phyloP scores from a whole-genome alignment of 768 basidiomycete species.

The Pleurotus eryngii region DNA sequence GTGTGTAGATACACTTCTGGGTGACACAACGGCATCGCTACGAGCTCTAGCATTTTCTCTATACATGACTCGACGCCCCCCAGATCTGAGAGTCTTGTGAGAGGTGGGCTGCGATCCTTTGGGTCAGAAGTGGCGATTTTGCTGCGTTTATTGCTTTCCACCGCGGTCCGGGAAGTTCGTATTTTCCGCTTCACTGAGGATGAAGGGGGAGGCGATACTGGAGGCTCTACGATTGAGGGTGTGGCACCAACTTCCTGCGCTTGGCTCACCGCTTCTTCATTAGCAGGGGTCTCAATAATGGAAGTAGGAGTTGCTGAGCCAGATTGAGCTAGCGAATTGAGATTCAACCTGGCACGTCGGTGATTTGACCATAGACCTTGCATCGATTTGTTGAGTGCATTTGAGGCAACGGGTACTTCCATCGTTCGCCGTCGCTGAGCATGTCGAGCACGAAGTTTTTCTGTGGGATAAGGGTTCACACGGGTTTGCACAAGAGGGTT shows the following conservation, averaged over 20 bases:
- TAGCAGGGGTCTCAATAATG: slow-evolving; percentile 14
- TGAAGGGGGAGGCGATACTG: slow-evolving; percentile 11
- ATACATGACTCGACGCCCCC: slow-evolving; percentile 85
- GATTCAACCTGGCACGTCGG: slow-evolving; percentile 60
- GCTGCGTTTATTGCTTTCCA: slow-evolving; percentile 56
- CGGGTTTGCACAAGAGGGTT: too few species aligned
- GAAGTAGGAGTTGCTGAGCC: slow-evolving; percentile 22
- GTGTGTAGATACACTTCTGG: slow-evolving; percentile 95
- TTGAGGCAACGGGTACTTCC: slow-evolving; percentile 31
- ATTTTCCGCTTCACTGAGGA: slow-evolving; percentile 58
- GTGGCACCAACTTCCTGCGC: slow-evolving; percentile 9
- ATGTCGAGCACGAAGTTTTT: too few species aligned
- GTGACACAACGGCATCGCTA: slow-evolving; percentile 91
- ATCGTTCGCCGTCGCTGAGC: not conserved
- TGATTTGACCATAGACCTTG: slow-evolving; percentile 76
- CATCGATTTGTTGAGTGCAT: slow-evolving; percentile 75
- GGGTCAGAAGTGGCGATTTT: slow-evolving; percentile 38
- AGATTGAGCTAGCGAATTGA: slow-evolving; percentile 45
- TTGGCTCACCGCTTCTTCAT: slow-evolving; percentile 18
- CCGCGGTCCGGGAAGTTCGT: slow-evolving; percentile 43
- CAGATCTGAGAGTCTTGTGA: slow-evolving; percentile 75
- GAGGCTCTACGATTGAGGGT: slow-evolving; percentile 6
- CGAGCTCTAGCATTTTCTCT: slow-evolving; percentile 94
- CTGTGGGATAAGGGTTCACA: too few species aligned
- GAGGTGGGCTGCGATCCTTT: slow-evolving; percentile 72